phyloP scores from a whole-genome alignment of 768 basidiomycete species.

The Kwoniella dendrophila region DNA sequence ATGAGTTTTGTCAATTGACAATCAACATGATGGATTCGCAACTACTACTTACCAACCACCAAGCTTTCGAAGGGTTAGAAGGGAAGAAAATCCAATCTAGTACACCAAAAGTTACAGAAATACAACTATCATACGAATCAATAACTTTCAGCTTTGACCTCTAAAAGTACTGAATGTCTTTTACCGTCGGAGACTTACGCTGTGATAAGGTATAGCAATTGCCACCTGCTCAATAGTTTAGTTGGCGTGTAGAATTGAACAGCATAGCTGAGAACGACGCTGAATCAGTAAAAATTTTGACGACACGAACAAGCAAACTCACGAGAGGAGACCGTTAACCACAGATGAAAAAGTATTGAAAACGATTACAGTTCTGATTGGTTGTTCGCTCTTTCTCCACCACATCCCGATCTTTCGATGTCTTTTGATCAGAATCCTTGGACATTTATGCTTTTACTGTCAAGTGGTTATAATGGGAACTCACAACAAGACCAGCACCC shows the following conservation, averaged over 20 bases:
- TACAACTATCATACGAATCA: slow-evolving; percentile 5
- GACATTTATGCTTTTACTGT: no score
- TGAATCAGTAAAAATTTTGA: background rate
- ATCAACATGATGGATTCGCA: background rate
- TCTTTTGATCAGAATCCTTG: no score
- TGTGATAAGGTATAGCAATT: slow-evolving; percentile 24
- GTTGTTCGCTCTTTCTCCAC: slow-evolving; percentile 42
- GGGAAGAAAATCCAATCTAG: slow-evolving; percentile 37
- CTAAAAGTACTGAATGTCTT: no score
- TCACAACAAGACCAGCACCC: slow-evolving; percentile 26
- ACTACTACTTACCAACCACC: slow-evolving; percentile 37
- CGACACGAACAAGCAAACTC: background rate
- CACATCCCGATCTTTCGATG: slow-evolving; percentile 31
- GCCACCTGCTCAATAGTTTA: slow-evolving; percentile 12
- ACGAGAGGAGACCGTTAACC: slow-evolving; percentile 25
- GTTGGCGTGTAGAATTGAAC: slow-evolving; percentile 26
- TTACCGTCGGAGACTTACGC: slow-evolving; percentile 19
- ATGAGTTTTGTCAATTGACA: background rate
- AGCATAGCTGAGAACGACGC: slow-evolving; percentile 5
- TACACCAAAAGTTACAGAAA: slow-evolving; percentile 30
- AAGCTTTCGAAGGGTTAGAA: slow-evolving; percentile 31
- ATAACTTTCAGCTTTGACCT: background rate
- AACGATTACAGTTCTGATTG: slow-evolving; percentile 38
- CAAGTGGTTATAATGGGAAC: no score
- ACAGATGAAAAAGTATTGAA: slow-evolving; percentile 43